phyloP scores from a whole-genome alignment of 371 early-diverging fungal genomes.

The Actinomucor elegans region DNA sequence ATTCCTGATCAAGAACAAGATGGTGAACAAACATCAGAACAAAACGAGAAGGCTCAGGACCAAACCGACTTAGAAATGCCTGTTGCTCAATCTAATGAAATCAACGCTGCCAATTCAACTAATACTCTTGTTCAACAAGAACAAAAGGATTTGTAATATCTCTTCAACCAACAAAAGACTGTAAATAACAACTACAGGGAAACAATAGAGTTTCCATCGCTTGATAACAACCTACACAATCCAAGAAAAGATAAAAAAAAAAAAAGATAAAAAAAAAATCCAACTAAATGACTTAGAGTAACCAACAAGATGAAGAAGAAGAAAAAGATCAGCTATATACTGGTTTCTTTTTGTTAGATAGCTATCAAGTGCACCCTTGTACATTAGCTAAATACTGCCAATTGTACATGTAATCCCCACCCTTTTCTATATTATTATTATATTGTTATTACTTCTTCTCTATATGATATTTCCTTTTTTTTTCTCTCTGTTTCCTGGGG shows the following conservation, averaged over 20 bases:
- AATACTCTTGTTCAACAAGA: slow-evolving; percentile 2
- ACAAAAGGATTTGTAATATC: slow-evolving; percentile 6
- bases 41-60: too few relatives aligned
- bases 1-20: slow-evolving; percentile 9
- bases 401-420: slow-evolving; percentile 7
- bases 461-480: slow-evolving; percentile 8
- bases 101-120: background rate
- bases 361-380: slow-evolving; percentile 8
- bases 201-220: background rate
- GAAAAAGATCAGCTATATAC: background rate
- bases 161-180: slow-evolving; percentile 5
- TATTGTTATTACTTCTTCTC: background rate
- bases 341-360: slow-evolving; percentile 3
- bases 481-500: background rate
- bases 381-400: slow-evolving; percentile 6
- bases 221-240: background rate
- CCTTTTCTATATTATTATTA: background rate
- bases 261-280: background rate
- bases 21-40: background rate
- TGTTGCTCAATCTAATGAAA: background rate
- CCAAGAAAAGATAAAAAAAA: background rate
- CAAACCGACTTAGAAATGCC: background rate
- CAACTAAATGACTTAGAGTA: background rate
- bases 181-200: slow-evolving; percentile 13
- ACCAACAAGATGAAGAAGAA: background rate